A percentile compares a stretch with the other conserved stretches of the same genome.
phyloP scores from a whole-genome alignment of 2,329 filamentous ascomycete genomes.

The Hypoxylon sp. region DNA sequence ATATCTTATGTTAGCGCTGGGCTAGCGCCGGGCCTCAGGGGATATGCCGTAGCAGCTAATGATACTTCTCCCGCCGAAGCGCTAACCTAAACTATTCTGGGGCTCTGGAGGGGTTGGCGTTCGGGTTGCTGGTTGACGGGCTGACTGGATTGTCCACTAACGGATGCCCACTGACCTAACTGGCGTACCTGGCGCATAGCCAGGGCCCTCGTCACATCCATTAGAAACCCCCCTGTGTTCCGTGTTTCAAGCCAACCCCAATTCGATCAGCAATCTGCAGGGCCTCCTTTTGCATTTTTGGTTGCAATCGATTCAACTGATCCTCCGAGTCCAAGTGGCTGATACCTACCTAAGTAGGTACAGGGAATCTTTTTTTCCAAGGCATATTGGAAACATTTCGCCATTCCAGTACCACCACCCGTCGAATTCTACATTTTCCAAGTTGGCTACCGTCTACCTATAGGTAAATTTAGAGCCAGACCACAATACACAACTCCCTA shows the following conservation, averaged over 20 bases:
- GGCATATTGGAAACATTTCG: constrained; percentile 15
- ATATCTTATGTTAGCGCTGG: too few relatives aligned
- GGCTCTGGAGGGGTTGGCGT: not conserved
- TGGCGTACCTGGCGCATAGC: not conserved
- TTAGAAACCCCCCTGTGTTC: constrained; percentile 12
- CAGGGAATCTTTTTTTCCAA: constrained; percentile 22
- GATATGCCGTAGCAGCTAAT: too few relatives aligned
- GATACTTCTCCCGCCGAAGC: not conserved
- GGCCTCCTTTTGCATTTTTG: constrained; percentile 40
- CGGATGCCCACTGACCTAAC: too few relatives aligned
- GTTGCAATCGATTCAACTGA: constrained; percentile 33
- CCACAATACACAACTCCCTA: constrained; percentile 1
- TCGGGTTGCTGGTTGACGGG: not conserved
- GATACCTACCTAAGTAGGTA: too few relatives aligned
- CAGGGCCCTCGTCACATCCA: not conserved
- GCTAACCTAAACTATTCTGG: not conserved
- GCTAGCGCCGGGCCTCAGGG: too few relatives aligned
- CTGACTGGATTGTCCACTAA: not conserved
- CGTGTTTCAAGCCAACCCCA: constrained; percentile 41
- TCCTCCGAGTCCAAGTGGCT: constrained; percentile 22
- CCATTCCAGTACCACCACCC: constrained; percentile 25
- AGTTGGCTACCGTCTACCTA: constrained; percentile 24
- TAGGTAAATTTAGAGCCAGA: constrained; percentile 28
- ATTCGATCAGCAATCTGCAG: constrained; percentile 39
- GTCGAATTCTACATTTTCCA: constrained; percentile 7